phyloP scores from a whole-genome alignment of 2,329 filamentous ascomycete species.

The Botrytis elliptica region DNA sequence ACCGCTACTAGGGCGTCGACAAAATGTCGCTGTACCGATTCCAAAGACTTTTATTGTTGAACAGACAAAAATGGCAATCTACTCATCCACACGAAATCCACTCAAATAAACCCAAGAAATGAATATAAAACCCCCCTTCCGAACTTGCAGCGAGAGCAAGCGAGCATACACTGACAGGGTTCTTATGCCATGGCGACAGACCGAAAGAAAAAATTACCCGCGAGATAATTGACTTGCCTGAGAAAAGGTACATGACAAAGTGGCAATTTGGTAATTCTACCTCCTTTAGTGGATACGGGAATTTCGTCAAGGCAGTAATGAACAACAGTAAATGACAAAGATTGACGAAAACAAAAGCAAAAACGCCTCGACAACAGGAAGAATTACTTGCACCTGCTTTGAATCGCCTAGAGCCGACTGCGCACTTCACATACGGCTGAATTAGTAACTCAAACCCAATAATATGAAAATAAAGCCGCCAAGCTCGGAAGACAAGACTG shows the following conservation, averaged over 20 bases:
- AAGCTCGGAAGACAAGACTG: background rate
- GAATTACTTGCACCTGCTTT: background rate
- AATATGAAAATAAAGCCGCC: rapidly evolving
- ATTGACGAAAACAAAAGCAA: background rate
- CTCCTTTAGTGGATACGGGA: no score
- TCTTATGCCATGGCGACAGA: no score
- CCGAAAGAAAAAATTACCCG: background rate
- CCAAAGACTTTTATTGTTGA: no score
- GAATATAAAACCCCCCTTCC: background rate
- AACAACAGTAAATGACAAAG: background rate
- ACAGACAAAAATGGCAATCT: background rate
- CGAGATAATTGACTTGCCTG: rapidly evolving
- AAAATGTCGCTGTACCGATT: no score
- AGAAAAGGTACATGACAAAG: no score
- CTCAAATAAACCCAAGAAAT: background rate
- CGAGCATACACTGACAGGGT: background rate
- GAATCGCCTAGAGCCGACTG: no score
- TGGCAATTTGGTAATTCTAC: no score
- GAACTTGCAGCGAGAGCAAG: background rate
- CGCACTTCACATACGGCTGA: rapidly evolving
- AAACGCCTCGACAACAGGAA: rapidly evolving
- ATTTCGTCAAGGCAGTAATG: background rate
- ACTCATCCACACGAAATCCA: no score
- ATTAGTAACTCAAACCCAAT: rapidly evolving
- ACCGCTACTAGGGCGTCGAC: rapidly evolving